phyloP scores from a whole-genome alignment of 257 asterid genomes.

The Rubia yunnanensis region DNA sequence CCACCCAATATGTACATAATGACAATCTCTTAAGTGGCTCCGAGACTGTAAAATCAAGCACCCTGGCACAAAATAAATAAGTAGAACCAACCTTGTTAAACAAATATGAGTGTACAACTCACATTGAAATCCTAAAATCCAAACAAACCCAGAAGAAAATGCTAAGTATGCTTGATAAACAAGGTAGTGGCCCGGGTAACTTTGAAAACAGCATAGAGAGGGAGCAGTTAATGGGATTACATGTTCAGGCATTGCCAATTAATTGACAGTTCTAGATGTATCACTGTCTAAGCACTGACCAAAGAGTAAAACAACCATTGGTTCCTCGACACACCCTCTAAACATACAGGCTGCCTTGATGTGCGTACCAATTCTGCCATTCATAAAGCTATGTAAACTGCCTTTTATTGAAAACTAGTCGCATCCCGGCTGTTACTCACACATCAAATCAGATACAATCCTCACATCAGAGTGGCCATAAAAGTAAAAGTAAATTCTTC shows the following conservation, averaged over 20 bases:
- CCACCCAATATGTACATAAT: slow-evolving; percentile 73
- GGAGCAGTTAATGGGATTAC: background rate
- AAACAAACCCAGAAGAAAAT: background rate
- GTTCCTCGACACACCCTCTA: background rate
- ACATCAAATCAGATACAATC: background rate
- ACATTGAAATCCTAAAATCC: background rate
- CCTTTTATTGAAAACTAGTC: too few species aligned
- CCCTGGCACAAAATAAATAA: slow-evolving; percentile 43
- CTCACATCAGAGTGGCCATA: background rate
- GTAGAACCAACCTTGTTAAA: slow-evolving; percentile 5
- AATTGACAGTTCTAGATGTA: background rate
- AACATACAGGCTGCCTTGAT: too few species aligned
- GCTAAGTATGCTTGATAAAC: background rate
- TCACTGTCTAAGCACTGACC: background rate
- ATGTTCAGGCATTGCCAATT: background rate
- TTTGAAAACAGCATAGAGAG: too few species aligned
- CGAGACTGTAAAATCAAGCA: slow-evolving; percentile 60
- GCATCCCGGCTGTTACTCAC: background rate
- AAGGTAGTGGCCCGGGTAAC: background rate
- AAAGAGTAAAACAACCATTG: background rate
- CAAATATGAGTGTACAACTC: background rate
- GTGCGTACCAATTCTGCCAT: background rate
- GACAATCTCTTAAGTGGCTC: slow-evolving; percentile 72
- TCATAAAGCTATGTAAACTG: background rate
- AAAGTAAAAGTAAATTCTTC: background rate